A percentile compares a stretch with the other conserved stretches of the same genome.
These are phyloP conservation scores for Cytospora piceicola DNA, from an alignment of 2,329 filamentous ascomycete genomes.

Conservation along the genomic window DNA sequence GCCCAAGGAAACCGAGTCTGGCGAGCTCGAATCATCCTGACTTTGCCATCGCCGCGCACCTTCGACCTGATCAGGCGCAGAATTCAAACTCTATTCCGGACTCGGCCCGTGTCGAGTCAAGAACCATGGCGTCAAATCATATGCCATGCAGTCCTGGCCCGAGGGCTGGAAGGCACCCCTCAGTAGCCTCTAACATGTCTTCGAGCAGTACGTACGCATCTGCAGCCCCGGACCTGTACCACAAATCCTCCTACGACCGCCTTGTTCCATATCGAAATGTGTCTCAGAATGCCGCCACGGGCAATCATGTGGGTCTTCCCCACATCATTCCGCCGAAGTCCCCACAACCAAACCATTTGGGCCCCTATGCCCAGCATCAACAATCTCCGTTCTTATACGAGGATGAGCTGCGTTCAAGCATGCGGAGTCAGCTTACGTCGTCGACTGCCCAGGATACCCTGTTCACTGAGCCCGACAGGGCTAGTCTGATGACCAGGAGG, in stretches of 20 bases:
- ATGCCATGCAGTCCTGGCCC: constrained; percentile 21
- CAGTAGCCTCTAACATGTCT: constrained; percentile 27
- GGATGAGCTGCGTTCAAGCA: constrained; percentile 60
- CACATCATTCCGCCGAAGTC: constrained; percentile 27
- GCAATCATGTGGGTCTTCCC: constrained; percentile 29
- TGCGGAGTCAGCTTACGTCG: constrained; percentile 58
- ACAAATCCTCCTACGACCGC: constrained; percentile 28
- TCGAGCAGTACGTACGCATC: constrained; percentile 24
- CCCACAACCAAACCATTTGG: constrained; percentile 28
- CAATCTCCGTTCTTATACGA: constrained; percentile 52
- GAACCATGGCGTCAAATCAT: constrained; percentile 16
- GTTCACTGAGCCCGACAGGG: constrained; percentile 67
- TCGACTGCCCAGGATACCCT: constrained; percentile 61
- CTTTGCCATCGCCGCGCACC: constrained; percentile 17
- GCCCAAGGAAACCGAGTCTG: constrained; percentile 59
- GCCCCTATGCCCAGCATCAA: constrained; percentile 29
- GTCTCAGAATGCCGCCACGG: constrained; percentile 30
- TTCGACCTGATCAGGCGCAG: constrained; percentile 27
- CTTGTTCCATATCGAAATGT: constrained; percentile 25
- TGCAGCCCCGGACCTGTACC: constrained; percentile 21
- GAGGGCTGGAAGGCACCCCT: constrained; percentile 22
- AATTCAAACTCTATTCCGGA: constrained; percentile 27
- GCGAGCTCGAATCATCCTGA: constrained; percentile 37
- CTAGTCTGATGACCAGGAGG: constrained; percentile 78
- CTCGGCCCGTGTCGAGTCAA: constrained; percentile 26